Conservation (phyloP, 305 asterid species). For the Fraxinus latifolia region DNA sequence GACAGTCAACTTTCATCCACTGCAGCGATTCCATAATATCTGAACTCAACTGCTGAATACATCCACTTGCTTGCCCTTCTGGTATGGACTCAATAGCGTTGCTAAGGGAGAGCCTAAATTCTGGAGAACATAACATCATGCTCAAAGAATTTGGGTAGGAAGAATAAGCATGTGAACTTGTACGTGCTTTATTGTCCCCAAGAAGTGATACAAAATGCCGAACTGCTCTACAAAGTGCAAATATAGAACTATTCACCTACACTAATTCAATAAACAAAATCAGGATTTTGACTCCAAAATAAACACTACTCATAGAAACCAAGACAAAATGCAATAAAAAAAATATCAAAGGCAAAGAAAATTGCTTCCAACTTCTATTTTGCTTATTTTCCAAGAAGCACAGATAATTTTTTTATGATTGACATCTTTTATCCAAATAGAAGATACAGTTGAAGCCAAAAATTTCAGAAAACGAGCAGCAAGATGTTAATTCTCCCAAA, state of each 20-base stretch:
- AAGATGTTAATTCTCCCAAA: conserved; percentile 9
- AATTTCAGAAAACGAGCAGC: conserved; percentile 5
- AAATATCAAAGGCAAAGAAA: conserved; percentile 21
- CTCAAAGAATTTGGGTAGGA: conserved; percentile 53
- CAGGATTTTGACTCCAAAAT: conserved; percentile 25
- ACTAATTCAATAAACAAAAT: conserved; percentile 30
- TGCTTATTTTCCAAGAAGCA: conserved; percentile 16
- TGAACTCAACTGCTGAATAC: conserved; percentile 53
- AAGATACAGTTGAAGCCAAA: conserved; percentile 15
- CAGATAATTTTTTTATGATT: background rate
- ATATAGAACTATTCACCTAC: conserved; percentile 69
- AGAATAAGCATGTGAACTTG: conserved; percentile 26
- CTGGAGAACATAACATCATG: conserved; percentile 55
- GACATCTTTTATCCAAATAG: conserved; percentile 5
- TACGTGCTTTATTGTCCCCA: conserved; percentile 33
- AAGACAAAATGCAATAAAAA: conserved; percentile 15
- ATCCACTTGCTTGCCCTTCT: conserved; percentile 88
- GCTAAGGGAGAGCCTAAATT: conserved; percentile 64
- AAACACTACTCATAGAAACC: background rate
- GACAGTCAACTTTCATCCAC: conserved; percentile 57
- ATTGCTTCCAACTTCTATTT: conserved; percentile 11
- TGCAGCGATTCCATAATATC: conserved; percentile 66
- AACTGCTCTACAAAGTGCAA: conserved; percentile 73
- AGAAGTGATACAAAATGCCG: conserved; percentile 43
- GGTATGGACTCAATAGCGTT: conserved; percentile 76